Conservation (phyloP, 2,329 filamentous ascomycete genomes). For the Apiospora pterosperma region DNA sequence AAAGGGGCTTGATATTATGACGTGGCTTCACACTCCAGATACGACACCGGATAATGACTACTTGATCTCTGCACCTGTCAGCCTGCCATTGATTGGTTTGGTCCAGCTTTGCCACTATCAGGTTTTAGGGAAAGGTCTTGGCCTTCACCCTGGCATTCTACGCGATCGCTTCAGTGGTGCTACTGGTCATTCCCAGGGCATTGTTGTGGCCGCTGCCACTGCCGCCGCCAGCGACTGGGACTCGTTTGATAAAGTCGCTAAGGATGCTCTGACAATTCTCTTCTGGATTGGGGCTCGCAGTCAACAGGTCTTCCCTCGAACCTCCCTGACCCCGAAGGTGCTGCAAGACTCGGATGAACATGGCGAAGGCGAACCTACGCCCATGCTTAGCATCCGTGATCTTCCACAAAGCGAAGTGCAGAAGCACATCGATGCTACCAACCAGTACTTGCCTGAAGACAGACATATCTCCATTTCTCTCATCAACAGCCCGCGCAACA, state of each 20-base stretch:
- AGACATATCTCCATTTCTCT: conserved; percentile 94
- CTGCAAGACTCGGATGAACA: conserved; percentile 91
- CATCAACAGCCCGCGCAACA: conserved; percentile 93
- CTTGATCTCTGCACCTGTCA: conserved; percentile 89
- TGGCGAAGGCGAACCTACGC: conserved; percentile 92
- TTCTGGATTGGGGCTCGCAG: conserved; percentile 99
- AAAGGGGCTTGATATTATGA: conserved; percentile 93
- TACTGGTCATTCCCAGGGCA: conserved; percentile 94
- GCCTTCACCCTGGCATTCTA: conserved; percentile 83
- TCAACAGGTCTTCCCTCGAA: conserved; percentile 94
- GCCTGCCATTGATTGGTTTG: conserved; percentile 91
- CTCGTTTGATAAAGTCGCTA: conserved; percentile 76
- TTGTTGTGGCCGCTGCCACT: conserved; percentile 89
- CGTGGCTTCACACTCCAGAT: conserved; percentile 87
- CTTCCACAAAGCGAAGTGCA: conserved; percentile 85
- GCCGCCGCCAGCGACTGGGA: conserved; percentile 92
- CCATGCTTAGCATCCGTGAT: conserved; percentile 97
- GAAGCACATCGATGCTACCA: conserved; percentile 94
- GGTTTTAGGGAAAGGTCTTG: conserved; percentile 88
- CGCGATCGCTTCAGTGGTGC: conserved; percentile 81
- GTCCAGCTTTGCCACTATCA: conserved; percentile 95
- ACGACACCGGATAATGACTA: conserved; percentile 93
- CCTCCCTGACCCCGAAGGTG: conserved; percentile 85
- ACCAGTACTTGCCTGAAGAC: conserved; percentile 89
- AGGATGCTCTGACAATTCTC: conserved; percentile 81